phyloP scores from a whole-genome alignment of 129 eudicot genomes.

The Sambucus nigra region DNA sequence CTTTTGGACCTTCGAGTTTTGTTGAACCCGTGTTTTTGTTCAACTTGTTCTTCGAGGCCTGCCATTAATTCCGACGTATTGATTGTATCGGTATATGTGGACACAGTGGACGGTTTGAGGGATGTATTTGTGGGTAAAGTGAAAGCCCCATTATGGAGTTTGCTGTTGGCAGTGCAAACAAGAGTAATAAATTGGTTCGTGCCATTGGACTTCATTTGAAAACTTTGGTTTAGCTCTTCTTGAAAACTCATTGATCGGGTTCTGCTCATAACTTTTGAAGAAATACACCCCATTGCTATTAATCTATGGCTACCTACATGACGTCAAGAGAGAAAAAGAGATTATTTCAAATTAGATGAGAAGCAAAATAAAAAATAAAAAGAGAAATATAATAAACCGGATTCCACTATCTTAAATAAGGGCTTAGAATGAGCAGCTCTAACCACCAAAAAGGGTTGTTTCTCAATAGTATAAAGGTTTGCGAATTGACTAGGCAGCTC shows the following conservation, averaged over 20 bases:
- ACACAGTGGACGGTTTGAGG: neutral
- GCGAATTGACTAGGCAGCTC: no score
- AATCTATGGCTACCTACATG: no score
- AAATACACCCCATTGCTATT: slow-evolving; percentile 30
- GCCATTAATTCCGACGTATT: slow-evolving; percentile 15
- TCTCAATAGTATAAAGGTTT: no score
- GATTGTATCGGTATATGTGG: neutral
- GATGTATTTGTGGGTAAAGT: neutral
- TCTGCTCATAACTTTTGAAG: slow-evolving; percentile 16
- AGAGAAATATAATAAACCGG: no score
- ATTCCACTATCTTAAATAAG: no score
- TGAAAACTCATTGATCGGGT: slow-evolving; percentile 18
- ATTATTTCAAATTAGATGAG: no score
- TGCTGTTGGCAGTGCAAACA: slow-evolving; percentile 1
- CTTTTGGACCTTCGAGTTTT: slow-evolving; percentile 22
- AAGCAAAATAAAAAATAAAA: no score
- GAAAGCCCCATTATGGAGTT: neutral
- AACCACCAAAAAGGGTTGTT: no score
- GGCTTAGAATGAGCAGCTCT: no score
- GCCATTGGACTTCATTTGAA: slow-evolving; percentile 4
- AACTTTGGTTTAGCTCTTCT: slow-evolving; percentile 10
- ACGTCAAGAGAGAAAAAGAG: no score
- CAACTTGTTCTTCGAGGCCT: slow-evolving; percentile 14
- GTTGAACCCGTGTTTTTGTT: neutral
- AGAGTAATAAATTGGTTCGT: slow-evolving; percentile 17